phyloP scores from a whole-genome alignment of 2,329 filamentous ascomycete species.

The Endocalyx cinctus region DNA sequence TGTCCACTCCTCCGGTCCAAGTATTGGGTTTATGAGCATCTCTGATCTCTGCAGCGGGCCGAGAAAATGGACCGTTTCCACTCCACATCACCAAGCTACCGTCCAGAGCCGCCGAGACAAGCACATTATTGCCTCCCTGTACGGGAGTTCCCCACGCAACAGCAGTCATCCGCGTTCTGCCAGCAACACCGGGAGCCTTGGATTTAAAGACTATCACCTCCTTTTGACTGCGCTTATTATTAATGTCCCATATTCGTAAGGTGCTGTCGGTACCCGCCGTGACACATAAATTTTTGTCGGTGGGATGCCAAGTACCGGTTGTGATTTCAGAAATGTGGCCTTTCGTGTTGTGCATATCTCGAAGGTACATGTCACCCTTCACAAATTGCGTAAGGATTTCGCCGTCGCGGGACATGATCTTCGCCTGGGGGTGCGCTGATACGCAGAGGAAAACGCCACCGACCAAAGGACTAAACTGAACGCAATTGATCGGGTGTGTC shows the following conservation, averaged over 20 bases:
- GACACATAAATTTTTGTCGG: slow-evolving; percentile 76
- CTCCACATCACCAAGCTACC: slow-evolving; percentile 89
- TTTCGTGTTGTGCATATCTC: slow-evolving; percentile 97
- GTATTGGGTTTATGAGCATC: slow-evolving; percentile 78
- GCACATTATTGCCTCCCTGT: slow-evolving; percentile 72
- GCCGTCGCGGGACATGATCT: slow-evolving; percentile 84
- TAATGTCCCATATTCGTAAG: slow-evolving; percentile 93
- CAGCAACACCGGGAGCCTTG: slow-evolving; percentile 78
- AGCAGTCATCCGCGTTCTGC: slow-evolving; percentile 88
- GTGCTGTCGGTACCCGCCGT: slow-evolving; percentile 96
- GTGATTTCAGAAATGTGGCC: slow-evolving; percentile 92
- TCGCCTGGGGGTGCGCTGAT: slow-evolving; percentile 83
- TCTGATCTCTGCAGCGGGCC: slow-evolving; percentile 77
- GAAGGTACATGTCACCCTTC: slow-evolving; percentile 97
- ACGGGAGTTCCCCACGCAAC: slow-evolving; percentile 77
- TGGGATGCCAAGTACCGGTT: slow-evolving; percentile 85
- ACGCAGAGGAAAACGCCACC: slow-evolving; percentile 80
- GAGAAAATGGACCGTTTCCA: slow-evolving; percentile 78
- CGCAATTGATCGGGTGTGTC: slow-evolving; percentile 81
- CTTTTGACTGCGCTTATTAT: slow-evolving; percentile 83
- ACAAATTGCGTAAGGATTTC: slow-evolving; percentile 82
- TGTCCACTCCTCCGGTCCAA: slow-evolving; percentile 89
- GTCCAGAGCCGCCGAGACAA: slow-evolving; percentile 81
- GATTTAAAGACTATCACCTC: slow-evolving; percentile 97
- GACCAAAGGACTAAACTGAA: slow-evolving; percentile 79